Percentiles rank a stretch among this genome's conserved stretches.
These are phyloP conservation scores for Coriaria nepalensis DNA, from an alignment of 306 rosid species.

Conservation along the genomic window DNA sequence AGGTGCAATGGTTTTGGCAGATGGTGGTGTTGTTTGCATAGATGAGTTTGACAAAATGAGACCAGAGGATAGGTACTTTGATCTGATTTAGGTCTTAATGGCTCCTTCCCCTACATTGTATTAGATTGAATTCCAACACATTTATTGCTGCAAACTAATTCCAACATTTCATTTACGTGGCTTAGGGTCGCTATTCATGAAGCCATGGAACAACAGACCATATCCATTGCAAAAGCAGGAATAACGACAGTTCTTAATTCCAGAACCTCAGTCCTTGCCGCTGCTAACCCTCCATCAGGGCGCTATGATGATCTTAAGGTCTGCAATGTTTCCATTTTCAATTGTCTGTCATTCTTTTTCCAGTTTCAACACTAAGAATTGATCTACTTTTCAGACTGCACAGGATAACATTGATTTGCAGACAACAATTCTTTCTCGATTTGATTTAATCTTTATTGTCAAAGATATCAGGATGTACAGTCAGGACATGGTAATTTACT, in stretches of 20 bases:
- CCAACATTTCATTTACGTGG: conserved; percentile 11
- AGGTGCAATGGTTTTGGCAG: conserved; percentile 99
- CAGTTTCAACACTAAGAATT: background rate
- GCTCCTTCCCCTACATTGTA: background rate
- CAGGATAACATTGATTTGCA: conserved; percentile 98
- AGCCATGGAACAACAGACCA: conserved; percentile 99
- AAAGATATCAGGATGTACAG: conserved; percentile 85
- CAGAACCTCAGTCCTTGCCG: conserved; percentile 97
- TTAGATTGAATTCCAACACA: background rate
- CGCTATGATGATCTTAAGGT: conserved; percentile 99
- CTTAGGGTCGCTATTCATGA: conserved; percentile 95
- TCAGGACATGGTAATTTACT: conserved; percentile 74
- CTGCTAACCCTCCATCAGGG: conserved; percentile 99
- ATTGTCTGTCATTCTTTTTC: background rate
- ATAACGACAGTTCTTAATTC: conserved; percentile 97
- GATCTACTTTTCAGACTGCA: conserved; percentile 55
- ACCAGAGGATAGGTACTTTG: conserved; percentile 85
- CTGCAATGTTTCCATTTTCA: conserved; percentile 1
- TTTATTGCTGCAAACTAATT: background rate
- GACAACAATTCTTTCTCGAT: conserved; percentile 96
- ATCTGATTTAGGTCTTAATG: conserved; percentile 11
- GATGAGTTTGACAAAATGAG: conserved; percentile 99
- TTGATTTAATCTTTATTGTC: conserved; percentile 92
- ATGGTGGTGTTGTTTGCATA: conserved; percentile 97
- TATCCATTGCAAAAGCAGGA: conserved; percentile 98